Conservation (phyloP, 148 eudicot genomes). For the Vaccinium corymbosum region DNA sequence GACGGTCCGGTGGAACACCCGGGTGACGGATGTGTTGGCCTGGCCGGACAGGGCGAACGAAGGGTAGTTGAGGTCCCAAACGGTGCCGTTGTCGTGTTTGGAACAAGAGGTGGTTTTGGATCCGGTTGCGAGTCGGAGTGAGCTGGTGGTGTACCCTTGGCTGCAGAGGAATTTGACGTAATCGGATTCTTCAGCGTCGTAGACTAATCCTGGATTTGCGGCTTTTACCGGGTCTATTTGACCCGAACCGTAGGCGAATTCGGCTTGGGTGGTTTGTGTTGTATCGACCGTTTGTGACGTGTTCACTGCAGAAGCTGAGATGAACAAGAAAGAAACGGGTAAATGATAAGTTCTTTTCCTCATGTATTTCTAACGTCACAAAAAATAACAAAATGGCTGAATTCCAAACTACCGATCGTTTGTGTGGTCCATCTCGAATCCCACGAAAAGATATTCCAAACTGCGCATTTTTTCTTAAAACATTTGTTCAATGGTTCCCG, state of each 20-base stretch:
- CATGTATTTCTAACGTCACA: too few relatives aligned
- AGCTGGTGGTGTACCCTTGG: slow-evolving; percentile 32
- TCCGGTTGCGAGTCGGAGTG: slow-evolving; percentile 31
- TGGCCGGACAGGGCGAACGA: slow-evolving; percentile 28
- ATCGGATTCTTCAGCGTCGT: slow-evolving; percentile 31
- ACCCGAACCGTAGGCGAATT: slow-evolving; percentile 51
- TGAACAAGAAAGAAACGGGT: not conserved
- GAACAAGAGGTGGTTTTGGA: slow-evolving; percentile 31
- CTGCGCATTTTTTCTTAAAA: too few relatives aligned
- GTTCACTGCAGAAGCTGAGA: slow-evolving; percentile 25
- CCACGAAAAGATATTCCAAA: too few relatives aligned
- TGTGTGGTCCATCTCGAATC: too few relatives aligned
- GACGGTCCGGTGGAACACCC: slow-evolving; percentile 28
- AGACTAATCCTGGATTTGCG: slow-evolving; percentile 39
- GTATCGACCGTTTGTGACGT: too few relatives aligned
- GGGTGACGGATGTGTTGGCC: not conserved
- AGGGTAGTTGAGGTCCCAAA: slow-evolving; percentile 45
- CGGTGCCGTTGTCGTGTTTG: slow-evolving; percentile 17
- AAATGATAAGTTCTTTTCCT: too few relatives aligned
- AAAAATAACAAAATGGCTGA: too few relatives aligned
- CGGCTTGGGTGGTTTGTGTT: slow-evolving; percentile 15
- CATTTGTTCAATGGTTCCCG: too few relatives aligned
- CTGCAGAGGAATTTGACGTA: slow-evolving; percentile 38
- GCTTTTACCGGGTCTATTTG: slow-evolving; percentile 37
- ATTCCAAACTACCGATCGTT: too few relatives aligned